Conservation (phyloP, 306 rosid genomes). For the Cicer cuneatum region DNA sequence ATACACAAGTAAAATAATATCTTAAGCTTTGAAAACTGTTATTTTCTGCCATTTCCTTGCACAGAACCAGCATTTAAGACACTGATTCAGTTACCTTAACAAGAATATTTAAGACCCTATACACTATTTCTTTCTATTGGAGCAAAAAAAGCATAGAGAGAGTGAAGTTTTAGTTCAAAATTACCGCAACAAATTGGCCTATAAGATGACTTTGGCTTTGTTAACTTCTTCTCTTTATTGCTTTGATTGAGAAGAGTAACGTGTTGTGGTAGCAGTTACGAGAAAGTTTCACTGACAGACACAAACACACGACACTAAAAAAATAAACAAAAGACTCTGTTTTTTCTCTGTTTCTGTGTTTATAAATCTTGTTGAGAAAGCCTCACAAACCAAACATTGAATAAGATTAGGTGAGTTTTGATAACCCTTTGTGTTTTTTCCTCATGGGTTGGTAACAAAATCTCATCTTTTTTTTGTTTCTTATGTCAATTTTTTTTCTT, state of each 20-base stretch:
- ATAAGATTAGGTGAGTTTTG: constrained; percentile 39
- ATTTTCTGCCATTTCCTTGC: constrained; percentile 42
- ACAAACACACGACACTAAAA: constrained; percentile 27
- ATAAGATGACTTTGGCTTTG: constrained; percentile 43
- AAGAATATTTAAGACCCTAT: not conserved
- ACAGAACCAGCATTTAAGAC: constrained; percentile 45
- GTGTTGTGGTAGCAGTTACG: constrained; percentile 31
- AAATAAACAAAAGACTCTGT: constrained; percentile 9
- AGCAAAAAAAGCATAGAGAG: not conserved
- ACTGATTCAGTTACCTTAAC: constrained; percentile 32
- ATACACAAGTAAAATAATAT: not conserved
- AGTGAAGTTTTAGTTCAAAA: not conserved
- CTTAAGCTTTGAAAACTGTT: constrained; percentile 40
- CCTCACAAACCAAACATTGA: constrained; percentile 39
- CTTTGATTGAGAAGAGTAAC: constrained; percentile 26
- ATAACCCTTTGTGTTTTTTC: not conserved
- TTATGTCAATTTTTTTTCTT: not conserved
- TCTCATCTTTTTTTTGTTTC: constrained; percentile 14
- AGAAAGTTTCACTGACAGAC: constrained; percentile 40
- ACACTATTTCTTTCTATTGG: constrained; percentile 21
- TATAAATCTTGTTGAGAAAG: constrained; percentile 30
- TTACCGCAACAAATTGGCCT: constrained; percentile 38
- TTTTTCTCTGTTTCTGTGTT: constrained; percentile 41
- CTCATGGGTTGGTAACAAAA: constrained; percentile 42
- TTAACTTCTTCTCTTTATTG: constrained; percentile 28